Evolutionary conservation across 208 protist species (phyloP), one percentile per base, ranked within the genome.

Genomic region (Leptomonas pyrrhocoris): DNA sequence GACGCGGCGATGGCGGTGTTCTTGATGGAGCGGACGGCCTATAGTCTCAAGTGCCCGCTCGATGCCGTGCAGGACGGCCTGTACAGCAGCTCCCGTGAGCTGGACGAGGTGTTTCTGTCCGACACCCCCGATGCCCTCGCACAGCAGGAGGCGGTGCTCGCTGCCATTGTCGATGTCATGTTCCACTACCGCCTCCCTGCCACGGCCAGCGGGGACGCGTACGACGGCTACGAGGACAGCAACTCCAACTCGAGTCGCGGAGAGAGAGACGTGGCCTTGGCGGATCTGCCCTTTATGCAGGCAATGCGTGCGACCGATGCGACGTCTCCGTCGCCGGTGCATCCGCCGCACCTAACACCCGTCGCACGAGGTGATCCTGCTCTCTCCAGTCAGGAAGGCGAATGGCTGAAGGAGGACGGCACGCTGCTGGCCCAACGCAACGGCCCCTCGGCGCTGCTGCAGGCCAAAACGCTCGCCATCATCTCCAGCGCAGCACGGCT

Each of bases 1-100:
- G 92, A 97, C 59, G 93, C 88, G 13, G 89, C 90, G n/a, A 88
- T 94, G 77, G 84, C 91, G 15, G 83, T 97, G 27, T 92, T 93
- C 54, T 68, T 97, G 48, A 89, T 95, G 81, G 91, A 97, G 76
- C 88, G 89, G 50, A 90, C 86, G 23, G 89, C 89, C 1, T 80
- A 94, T 70, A 85, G 82, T 57, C 77, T 96, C 38, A 96, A 96
- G 78, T 88, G 84, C 63, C 86, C 88, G 19, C 81, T 95, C 15
- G 72, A 81, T n/a, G 76, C 73, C 13, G 78, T 93, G 18, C 77
- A 77, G 6, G 59, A 61, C 8, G 84, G 88, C 25, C 18, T 95
- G 12, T 94, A 89, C 80, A 92, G 79, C 72, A 91, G 78, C 70
- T 93, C 88, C 13, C 80, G 77, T 28, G 84, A 79, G 42, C 68